Evolutionary conservation across 2,329 filamentous ascomycete genomes (phyloP), one percentile per base, ranked within the genome.

Genomic region (Rosellinia necatrix): DNA sequence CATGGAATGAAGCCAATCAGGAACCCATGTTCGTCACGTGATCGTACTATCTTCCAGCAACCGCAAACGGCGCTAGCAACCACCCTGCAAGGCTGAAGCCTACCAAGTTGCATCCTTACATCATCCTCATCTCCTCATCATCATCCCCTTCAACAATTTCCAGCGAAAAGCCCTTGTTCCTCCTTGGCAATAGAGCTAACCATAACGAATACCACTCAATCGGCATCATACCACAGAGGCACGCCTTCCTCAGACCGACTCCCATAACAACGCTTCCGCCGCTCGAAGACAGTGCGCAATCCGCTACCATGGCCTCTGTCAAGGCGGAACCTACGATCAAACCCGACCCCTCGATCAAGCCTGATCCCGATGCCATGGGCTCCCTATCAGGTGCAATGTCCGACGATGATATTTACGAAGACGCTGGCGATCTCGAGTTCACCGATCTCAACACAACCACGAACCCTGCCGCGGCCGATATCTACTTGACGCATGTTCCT

Each of bases 401-500:
- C 37, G 88, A 90, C 47, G 87, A 90, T 42, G 88, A 90, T 62
- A 77, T 89, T 54, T 90, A 90, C 68, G 76, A 81, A 65, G 78
- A 81, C 63, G 81, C 81, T 6, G 79, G 80, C 57, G 82, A 85
- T 60, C 77, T 83, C 44, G 79, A 81, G 50, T 84, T 84, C 66
- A 83, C 79, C 62, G 77, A 80, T 56, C 74, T 76, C 53, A 72
- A 73, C 58, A 49, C 61, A n/a, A 58, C 68, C 3, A 63, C 71
- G 3, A 73, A 71, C 53, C 74, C 74, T 51, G 67, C 70, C 4
- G 74, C 75, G 46, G 77, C 75, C 59, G 77, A 72, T 35, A 75
- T 83, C 50, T 96, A 91, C 78, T 80, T 96, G 46, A 87, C 90
- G 49, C 88, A 90, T 62, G 79, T 96, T 38, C 91, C 92, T 17